A percentile compares a stretch with the other conserved stretches of the same genome.
Evolutionary conservation across 306 rosid genomes (phyloP).

Genomic region (Lupinus albus): DNA sequence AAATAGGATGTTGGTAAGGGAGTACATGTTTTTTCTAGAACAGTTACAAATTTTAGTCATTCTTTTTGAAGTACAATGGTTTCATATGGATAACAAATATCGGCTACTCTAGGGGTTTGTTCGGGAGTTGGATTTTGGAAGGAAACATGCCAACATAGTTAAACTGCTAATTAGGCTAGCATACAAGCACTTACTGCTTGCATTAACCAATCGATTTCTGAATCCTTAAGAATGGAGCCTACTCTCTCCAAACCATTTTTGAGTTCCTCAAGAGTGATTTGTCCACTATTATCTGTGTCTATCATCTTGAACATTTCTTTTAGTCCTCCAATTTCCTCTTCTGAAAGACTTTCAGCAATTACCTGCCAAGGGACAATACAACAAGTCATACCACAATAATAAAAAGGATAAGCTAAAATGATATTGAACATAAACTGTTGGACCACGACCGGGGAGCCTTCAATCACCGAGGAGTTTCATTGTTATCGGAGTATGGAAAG

Average conservation of each 20-base stretch:
- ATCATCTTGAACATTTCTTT: conserved; percentile 95
- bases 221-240: conserved; percentile 75
- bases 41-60: background rate
- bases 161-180: conserved; percentile 11
- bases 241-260: conserved; percentile 85
- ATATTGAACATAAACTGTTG: too few relatives aligned
- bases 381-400: conserved; percentile 38
- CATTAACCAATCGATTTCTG: conserved; percentile 83
- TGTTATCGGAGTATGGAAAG: too few relatives aligned
- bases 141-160: conserved; percentile 23
- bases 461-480: too few relatives aligned
- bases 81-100: background rate
- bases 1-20: too few relatives aligned
- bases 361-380: conserved; percentile 55
- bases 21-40: background rate
- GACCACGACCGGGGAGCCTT: too few relatives aligned
- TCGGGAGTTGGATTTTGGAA: too few relatives aligned
- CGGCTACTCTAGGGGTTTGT: too few relatives aligned
- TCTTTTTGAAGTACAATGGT: too few relatives aligned
- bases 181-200: conserved; percentile 66
- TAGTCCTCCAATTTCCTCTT: conserved; percentile 93
- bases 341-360: conserved; percentile 87
- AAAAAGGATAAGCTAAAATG: conserved; percentile 5
- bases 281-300: conserved; percentile 87
- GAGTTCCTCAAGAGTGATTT: conserved; percentile 83